Evolutionary conservation across 208 protist species (phyloP).

Genomic region (Wallacemonas sp.): DNA sequence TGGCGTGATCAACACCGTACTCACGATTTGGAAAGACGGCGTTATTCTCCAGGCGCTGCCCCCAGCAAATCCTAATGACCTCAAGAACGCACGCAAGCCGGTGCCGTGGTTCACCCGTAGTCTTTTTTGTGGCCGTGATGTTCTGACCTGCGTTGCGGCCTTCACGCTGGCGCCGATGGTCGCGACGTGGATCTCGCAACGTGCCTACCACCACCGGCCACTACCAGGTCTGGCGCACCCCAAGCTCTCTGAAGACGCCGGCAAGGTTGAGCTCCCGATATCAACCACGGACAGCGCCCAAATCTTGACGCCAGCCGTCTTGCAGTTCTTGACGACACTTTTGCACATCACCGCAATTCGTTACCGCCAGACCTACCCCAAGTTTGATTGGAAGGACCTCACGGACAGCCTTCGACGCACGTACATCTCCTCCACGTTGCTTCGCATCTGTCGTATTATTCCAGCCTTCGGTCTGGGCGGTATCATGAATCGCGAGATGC

Average conservation of each 20-base stretch:
- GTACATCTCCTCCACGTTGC: slow-evolving; percentile 70
- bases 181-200: slow-evolving; percentile 54
- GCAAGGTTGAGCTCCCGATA: slow-evolving; percentile 56
- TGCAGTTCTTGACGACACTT: slow-evolving; percentile 83
- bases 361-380: slow-evolving; percentile 85
- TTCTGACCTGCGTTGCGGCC: slow-evolving; percentile 73
- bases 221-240: slow-evolving; percentile 22
- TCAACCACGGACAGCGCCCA: slow-evolving; percentile 68
- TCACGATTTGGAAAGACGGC: slow-evolving; percentile 85
- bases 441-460: slow-evolving; percentile 84
- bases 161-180: slow-evolving; percentile 84
- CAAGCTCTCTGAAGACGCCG: slow-evolving; percentile 50
- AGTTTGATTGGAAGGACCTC: slow-evolving; percentile 64
- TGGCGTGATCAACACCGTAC: slow-evolving; percentile 73
- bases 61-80: slow-evolving; percentile 37
- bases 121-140: slow-evolving; percentile 78
- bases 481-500: slow-evolving; percentile 84
- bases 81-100: slow-evolving; percentile 47
- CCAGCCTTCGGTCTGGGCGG: slow-evolving; percentile 81
- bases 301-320: slow-evolving; percentile 65
- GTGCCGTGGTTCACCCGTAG: slow-evolving; percentile 79
- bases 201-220: slow-evolving; percentile 60
- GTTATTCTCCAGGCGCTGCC: slow-evolving; percentile 74
- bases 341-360: slow-evolving; percentile 87
- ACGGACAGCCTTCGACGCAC: slow-evolving; percentile 55